A percentile compares a stretch with the other conserved stretches of the same genome.
Evolutionary conservation across 805 yeast genomes (phyloP).

Genomic region (Debaryomyces prosopidis): DNA sequence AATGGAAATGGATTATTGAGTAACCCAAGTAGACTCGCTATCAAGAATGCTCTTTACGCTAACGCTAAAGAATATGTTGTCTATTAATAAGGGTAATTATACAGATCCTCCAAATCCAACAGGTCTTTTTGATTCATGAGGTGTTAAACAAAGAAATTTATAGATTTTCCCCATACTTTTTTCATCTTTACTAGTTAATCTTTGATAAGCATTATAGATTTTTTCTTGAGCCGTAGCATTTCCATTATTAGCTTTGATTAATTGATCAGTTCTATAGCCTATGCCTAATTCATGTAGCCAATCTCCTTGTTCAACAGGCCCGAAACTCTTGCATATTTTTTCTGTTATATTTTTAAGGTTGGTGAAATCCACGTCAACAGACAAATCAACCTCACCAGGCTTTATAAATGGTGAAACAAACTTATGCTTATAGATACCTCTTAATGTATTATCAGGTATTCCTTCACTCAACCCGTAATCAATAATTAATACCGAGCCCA

Average conservation of each 20-base stretch:
- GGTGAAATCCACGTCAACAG: slow-evolving; percentile 80
- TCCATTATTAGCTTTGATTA: slow-evolving; percentile 43
- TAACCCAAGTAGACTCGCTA: too few relatives aligned
- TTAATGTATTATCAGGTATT: slow-evolving; percentile 67
- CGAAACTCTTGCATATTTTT: slow-evolving; percentile 31
- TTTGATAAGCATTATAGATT: slow-evolving; percentile 55
- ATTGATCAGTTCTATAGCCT: slow-evolving; percentile 63
- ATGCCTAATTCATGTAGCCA: slow-evolving; percentile 78
- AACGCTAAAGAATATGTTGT: not conserved
- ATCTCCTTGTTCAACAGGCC: slow-evolving; percentile 75
- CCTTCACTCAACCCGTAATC: slow-evolving; percentile 71
- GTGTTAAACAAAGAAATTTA: slow-evolving; percentile 67
- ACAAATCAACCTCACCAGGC: slow-evolving; percentile 80
- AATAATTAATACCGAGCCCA: slow-evolving; percentile 70
- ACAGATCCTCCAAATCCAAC: slow-evolving; percentile 52
- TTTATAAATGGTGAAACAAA: slow-evolving; percentile 72
- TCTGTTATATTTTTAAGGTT: slow-evolving; percentile 40
- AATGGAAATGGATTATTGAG: slow-evolving; percentile 11
- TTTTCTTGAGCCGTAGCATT: slow-evolving; percentile 49
- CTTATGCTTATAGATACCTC: slow-evolving; percentile 73
- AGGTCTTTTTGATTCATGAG: slow-evolving; percentile 42
- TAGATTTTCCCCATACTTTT: slow-evolving; percentile 75
- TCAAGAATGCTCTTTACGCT: too few relatives aligned
- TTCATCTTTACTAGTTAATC: slow-evolving; percentile 62
- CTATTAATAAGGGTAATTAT: not conserved